Base-by-base conservation (phyloP, 371 early-diverging fungal species). In the Mucor saturninus region DNA sequence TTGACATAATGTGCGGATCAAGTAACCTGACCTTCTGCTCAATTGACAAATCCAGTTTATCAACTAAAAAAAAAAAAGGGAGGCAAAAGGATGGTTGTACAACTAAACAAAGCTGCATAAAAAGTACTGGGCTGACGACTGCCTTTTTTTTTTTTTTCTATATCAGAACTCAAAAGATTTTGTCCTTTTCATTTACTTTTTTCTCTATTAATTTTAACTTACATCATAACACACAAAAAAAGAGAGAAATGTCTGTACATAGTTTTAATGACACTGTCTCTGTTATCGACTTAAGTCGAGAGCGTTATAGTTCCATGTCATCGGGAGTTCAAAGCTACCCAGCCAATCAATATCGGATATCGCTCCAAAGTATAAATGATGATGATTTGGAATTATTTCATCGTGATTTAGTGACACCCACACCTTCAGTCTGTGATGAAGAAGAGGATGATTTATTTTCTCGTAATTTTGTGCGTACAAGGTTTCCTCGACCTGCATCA, bases 281-380 rank as follows among this genome's bases (percentile, higher is more conserved):
- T 38, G 35, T 61, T 5, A 61, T 66, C 43, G 66, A 66, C 37
- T 51, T 60, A 37, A 56, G 50, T 8, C 40, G 50, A 4, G 56
- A 55, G 29, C 32, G 46, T 14, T 29, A 32, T 3, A 54, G 46
- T n/a, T 62, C 62, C 48, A 56, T 39, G 35, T 62, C 35, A 8
- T 35, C 62, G 9, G 56, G 55, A 7, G 42, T 10, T 11, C 38
- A 40, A 53, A 28, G 13, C 14, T 10, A 45, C 31, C 29, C 45
- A 35, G 31, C 48, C 15, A 48, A 48, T n/a, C 35, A 57, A 31
- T 64, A 64, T 37, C 57, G 64, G 14, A 64, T 64, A 5, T 64
- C 58, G 10, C 52, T 67, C n/a, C 38, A 62, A 21, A 67, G 62
- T 48, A 62, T 67, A n/a, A 54, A 67, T 30, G 68, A 67, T 32